Conservation (phyloP, 108 stramenopile species). For the Parmales sp. region DNA sequence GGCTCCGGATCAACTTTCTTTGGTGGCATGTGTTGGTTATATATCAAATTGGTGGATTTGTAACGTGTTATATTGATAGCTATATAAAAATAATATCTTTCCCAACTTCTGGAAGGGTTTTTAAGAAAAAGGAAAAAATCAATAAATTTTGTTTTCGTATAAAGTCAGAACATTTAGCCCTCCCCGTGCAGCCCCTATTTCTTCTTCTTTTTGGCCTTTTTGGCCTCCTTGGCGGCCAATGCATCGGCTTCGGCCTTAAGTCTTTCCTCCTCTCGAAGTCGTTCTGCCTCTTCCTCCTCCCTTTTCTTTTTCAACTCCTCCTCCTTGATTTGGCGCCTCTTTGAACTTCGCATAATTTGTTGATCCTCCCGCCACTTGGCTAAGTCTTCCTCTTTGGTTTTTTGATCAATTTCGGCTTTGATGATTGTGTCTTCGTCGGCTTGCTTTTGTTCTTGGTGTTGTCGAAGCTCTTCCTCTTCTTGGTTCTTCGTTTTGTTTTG, state of each 20-base stretch:
- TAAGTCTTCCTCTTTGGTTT: slow-evolving; percentile 14
- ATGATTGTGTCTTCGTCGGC: background rate
- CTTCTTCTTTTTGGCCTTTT: slow-evolving; percentile 20
- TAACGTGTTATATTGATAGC: too few relatives aligned
- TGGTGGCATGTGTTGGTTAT: too few relatives aligned
- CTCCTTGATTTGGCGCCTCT: slow-evolving; percentile 9
- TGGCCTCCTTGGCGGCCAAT: slow-evolving; percentile 1
- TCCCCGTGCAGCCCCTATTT: slow-evolving; percentile 19
- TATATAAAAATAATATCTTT: too few relatives aligned
- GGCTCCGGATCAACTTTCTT: slow-evolving; percentile 1
- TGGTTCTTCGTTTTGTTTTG: background rate
- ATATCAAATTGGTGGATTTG: too few relatives aligned
- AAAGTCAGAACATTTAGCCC: slow-evolving; percentile 11
- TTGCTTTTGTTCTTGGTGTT: background rate
- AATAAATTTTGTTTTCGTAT: too few relatives aligned
- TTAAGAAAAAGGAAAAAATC: too few relatives aligned
- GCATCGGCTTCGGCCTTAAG: background rate
- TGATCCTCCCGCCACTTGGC: slow-evolving; percentile 23
- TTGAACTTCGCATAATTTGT: slow-evolving; percentile 2
- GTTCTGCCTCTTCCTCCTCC: slow-evolving; percentile 11
- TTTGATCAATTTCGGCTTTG: background rate
- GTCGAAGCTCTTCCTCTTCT: slow-evolving; percentile 12
- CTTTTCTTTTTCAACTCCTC: slow-evolving; percentile 5
- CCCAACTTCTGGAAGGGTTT: too few relatives aligned
- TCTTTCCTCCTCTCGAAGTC: slow-evolving; percentile 22